Evolutionary conservation across 169 alveolate species (phyloP).

Genomic region (Eimeria necatrix): DNA sequence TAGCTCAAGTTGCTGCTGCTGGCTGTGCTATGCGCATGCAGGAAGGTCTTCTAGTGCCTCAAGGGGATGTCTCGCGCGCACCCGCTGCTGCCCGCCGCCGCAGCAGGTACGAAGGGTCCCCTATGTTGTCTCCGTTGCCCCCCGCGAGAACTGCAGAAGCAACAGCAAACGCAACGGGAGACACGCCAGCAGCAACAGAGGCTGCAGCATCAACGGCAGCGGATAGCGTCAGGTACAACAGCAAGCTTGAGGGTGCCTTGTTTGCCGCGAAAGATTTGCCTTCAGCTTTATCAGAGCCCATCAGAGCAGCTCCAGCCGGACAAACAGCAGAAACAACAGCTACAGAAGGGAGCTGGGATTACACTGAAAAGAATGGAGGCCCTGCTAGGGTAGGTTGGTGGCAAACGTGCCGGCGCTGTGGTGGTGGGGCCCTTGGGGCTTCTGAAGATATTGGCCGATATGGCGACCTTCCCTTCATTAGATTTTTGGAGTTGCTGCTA

Average conservation of each 20-base stretch:
- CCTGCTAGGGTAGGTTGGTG: neutral
- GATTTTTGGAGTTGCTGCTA: constrained; percentile 37
- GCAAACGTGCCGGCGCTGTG: neutral
- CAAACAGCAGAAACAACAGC: constrained; percentile 54
- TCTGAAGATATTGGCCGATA: neutral
- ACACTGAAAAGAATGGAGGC: neutral
- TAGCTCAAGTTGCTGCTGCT: neutral
- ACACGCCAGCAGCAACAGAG: constrained; percentile 5
- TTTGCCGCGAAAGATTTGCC: neutral
- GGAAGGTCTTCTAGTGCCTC: neutral
- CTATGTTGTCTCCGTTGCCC: constrained; percentile 14
- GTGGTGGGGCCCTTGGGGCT: neutral
- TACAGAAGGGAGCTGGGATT: neutral
- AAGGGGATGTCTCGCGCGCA: neutral
- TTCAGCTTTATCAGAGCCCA: neutral
- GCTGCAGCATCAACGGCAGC: constrained; percentile 59
- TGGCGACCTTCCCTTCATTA: constrained; percentile 6
- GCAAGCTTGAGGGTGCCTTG: neutral
- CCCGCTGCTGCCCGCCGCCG: constrained; percentile 16
- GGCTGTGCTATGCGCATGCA: constrained; percentile 7
- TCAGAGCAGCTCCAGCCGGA: constrained; percentile 44
- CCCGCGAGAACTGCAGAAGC: neutral
- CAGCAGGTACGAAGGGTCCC: constrained; percentile 30
- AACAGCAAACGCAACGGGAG: constrained; percentile 20
- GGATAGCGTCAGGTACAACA: neutral